A percentile compares a stretch with the other conserved stretches of the same genome.
These are phyloP conservation scores for Thermochaetoides thermophila DNA, from an alignment of 495 filamentous ascomycete species.

Conservation along the genomic window DNA sequence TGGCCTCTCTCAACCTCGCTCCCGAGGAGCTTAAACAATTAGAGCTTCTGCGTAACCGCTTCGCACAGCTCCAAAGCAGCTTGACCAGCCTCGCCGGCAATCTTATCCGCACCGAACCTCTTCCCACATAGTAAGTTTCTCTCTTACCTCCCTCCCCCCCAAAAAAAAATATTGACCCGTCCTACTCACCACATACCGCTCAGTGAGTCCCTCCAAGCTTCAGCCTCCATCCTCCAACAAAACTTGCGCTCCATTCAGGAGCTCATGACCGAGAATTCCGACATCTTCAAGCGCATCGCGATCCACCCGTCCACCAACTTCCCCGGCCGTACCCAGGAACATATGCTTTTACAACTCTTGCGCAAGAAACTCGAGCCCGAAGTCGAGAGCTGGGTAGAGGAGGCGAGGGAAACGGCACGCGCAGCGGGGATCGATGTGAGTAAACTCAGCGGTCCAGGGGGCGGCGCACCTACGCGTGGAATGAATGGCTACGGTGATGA, in stretches of 20 bases:
- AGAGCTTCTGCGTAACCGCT: constrained; percentile 58
- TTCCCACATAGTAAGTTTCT: constrained; percentile 24
- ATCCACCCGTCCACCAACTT: constrained; percentile 65
- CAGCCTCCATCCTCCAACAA: constrained; percentile 47
- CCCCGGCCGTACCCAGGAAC: constrained; percentile 54
- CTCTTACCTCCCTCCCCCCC: too few species aligned
- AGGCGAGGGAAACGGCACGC: constrained; percentile 33
- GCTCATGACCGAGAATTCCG: constrained; percentile 40
- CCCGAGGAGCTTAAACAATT: constrained; percentile 56
- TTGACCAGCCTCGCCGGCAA: constrained; percentile 42
- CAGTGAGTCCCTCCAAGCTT: constrained; percentile 56
- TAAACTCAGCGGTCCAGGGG: constrained; percentile 6
- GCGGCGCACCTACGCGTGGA: background rate
- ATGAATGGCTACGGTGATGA: background rate
- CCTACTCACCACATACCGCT: background rate
- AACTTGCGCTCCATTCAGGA: constrained; percentile 46
- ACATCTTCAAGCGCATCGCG: constrained; percentile 45
- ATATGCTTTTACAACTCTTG: constrained; percentile 46
- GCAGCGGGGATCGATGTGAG: constrained; percentile 8
- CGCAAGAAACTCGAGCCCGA: constrained; percentile 70
- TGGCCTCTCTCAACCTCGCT: constrained; percentile 33
- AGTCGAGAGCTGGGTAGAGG: constrained; percentile 56
- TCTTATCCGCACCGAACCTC: constrained; percentile 19
- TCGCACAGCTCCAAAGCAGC: constrained; percentile 51
- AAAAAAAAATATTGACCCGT: background rate